These are phyloP conservation scores for Clitopilus passeckerianus DNA, from an alignment of 768 basidiomycete species.

Conservation along the genomic window DNA sequence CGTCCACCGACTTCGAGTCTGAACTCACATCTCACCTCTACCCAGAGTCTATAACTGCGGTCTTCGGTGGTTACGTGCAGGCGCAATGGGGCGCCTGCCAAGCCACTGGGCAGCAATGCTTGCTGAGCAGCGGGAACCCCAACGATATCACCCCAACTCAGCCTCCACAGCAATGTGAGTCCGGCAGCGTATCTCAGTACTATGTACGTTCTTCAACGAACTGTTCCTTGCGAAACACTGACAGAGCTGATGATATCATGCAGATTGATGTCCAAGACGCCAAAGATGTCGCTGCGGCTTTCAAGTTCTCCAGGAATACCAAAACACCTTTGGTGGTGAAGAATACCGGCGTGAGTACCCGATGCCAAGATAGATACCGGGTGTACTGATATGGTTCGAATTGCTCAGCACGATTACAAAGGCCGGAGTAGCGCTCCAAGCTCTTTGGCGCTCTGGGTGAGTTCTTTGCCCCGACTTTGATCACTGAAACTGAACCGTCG, in stretches of 20 bases:
- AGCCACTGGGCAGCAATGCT: conserved; percentile 35
- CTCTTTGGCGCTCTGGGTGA: conserved; percentile 41
- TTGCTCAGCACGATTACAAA: conserved; percentile 40
- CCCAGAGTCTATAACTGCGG: conserved; percentile 15
- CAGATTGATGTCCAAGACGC: conserved; percentile 36
- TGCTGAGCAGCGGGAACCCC: conserved; percentile 35
- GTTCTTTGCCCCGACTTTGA: conserved; percentile 1
- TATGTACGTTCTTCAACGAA: conserved; percentile 23
- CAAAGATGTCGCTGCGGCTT: conserved; percentile 38
- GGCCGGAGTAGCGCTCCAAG: conserved; percentile 41
- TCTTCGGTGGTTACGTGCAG: conserved; percentile 24
- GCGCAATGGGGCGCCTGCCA: conserved; percentile 58
- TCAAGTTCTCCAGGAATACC: conserved; percentile 34
- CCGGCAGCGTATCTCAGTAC: conserved; percentile 32
- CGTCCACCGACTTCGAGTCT: not conserved
- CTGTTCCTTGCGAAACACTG: not conserved
- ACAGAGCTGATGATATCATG: conserved; percentile 5
- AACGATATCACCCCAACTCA: conserved; percentile 18
- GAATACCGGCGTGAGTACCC: conserved; percentile 42
- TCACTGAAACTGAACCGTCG: not conserved
- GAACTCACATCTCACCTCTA: not conserved
- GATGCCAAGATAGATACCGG: not conserved
- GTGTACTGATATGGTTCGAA: not conserved
- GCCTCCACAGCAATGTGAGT: conserved; percentile 23
- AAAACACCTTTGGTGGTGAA: conserved; percentile 40